A percentile compares a stretch with the other conserved stretches of the same genome.
These are phyloP conservation scores for Torulaspora pretoriensis DNA, from an alignment of 1,139 yeast genomes.

Conservation along the genomic window DNA sequence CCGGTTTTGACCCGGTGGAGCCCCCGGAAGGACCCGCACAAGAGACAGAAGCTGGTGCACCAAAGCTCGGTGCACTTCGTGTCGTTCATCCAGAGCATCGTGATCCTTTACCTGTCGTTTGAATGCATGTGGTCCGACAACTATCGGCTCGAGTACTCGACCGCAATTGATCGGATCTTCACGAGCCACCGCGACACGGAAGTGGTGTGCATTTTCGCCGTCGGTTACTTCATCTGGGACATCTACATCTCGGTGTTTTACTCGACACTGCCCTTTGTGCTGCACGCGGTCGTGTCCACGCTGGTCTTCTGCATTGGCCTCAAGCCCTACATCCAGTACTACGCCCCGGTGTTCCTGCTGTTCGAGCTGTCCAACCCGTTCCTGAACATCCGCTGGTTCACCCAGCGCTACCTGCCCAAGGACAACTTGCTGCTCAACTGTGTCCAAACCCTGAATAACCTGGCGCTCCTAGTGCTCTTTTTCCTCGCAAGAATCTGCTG, in stretches of 20 bases:
- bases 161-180: constrained; percentile 49
- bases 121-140: constrained; percentile 18
- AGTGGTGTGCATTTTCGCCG: constrained; percentile 63
- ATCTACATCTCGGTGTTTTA: constrained; percentile 57
- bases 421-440: constrained; percentile 48
- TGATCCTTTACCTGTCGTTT: constrained; percentile 32
- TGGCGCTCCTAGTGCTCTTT: constrained; percentile 62
- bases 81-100: constrained; percentile 33
- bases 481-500: constrained; percentile 76
- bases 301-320: constrained; percentile 63
- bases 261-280: constrained; percentile 64
- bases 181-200: constrained; percentile 73
- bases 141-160: constrained; percentile 18
- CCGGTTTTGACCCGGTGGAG: constrained; percentile 22
- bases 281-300: constrained; percentile 83
- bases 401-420: constrained; percentile 51
- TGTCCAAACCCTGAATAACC: constrained; percentile 62
- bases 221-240: constrained; percentile 95
- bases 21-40: constrained; percentile 14
- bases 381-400: constrained; percentile 87
- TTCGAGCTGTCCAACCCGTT: constrained; percentile 94
- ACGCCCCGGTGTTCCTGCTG: constrained; percentile 76
- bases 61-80: constrained; percentile 36
- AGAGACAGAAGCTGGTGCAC: constrained; percentile 19
- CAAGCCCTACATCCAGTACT: constrained; percentile 75